A percentile compares a stretch with the other conserved stretches of the same genome.
These are phyloP conservation scores for Myriosclerotinia duriaeana DNA, from an alignment of 2,329 filamentous ascomycete species.

Conservation along the genomic window DNA sequence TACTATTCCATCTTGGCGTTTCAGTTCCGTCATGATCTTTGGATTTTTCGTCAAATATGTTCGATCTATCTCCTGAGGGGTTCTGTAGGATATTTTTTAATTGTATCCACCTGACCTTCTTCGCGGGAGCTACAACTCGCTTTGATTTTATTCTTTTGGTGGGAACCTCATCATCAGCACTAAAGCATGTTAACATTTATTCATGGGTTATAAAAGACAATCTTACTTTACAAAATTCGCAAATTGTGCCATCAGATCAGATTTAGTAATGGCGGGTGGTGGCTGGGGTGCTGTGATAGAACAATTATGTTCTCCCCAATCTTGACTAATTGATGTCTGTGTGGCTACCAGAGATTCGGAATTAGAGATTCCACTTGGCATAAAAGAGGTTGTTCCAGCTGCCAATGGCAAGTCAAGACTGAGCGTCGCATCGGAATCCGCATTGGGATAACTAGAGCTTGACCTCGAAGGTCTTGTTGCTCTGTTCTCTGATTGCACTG, in stretches of 20 bases:
- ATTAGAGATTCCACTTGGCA: conserved; percentile 15
- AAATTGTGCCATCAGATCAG: conserved; percentile 18
- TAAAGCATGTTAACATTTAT: neutral
- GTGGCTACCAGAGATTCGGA: conserved; percentile 10
- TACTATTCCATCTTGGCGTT: conserved; percentile 11
- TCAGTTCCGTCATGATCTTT: neutral
- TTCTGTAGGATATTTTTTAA: neutral
- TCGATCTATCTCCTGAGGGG: neutral
- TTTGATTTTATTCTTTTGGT: conserved; percentile 7
- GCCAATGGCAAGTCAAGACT: neutral
- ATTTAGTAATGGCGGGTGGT: neutral
- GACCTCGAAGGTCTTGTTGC: neutral
- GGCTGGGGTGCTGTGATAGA: neutral
- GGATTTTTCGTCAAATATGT: conserved; percentile 1
- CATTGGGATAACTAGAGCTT: conserved; percentile 5
- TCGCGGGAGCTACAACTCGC: neutral
- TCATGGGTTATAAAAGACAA: neutral
- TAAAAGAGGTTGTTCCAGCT: neutral
- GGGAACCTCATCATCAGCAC: conserved; percentile 17
- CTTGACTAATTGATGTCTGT: neutral
- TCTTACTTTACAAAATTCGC: conserved; percentile 22
- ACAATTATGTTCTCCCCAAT: conserved; percentile 13
- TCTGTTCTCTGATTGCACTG: neutral
- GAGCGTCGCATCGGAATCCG: conserved; percentile 1
- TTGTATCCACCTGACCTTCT: neutral